Evolutionary conservation across 1,284 basidiomycete genomes (phyloP), one percentile per base, ranked within the genome.

Genomic region (Tremellales sp.): DNA sequence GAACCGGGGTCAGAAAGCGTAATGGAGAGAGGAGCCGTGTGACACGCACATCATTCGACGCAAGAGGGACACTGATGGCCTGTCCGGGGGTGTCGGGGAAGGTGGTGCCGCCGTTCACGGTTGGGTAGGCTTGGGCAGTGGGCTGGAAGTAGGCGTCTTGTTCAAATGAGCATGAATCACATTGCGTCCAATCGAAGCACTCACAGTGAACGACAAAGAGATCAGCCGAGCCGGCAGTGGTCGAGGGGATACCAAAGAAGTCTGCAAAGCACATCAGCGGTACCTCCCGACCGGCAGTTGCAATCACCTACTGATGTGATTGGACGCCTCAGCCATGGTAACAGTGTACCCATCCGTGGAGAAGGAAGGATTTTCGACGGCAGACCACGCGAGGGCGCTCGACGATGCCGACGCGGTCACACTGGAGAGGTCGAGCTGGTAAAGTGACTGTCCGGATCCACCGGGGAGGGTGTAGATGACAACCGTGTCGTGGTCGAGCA

Each of bases 401-500:
- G 76, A 67, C 39, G 76, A 77, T 1, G 86, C 87, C 3, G 79
- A 66, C 36, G 76, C 83, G 8, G 57, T 63, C 47, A 86, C 74
- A 5, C 70, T 57, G 16, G 73, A 76, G 78, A 92, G 80, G 66
- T 88, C 79, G 29, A 90, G 76, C 52, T 78, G 78, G 64, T 76
- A 88, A 18, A 68, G 37, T 32, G 52, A 43, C n/a, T 42, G 35
- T n/a, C 62, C 56, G 2, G 43, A 55, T 28, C 37, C 51, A 18
- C 55, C 60, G 35, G 51, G 47, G 29, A 70, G 54, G 19, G 70
- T 64, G 64, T 67, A 89, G 74, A 91, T 83, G 50, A 84, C 80
- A 53, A 90, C 89, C 43, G 88, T 92, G 71, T 92, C 88, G 59
- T 91, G 88, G 72, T 93, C 89, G 32, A 92, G 79, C 51, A 91